Evolutionary conservation across 305 asterid genomes (phyloP).

Genomic region (Solanum hybrid): DNA sequence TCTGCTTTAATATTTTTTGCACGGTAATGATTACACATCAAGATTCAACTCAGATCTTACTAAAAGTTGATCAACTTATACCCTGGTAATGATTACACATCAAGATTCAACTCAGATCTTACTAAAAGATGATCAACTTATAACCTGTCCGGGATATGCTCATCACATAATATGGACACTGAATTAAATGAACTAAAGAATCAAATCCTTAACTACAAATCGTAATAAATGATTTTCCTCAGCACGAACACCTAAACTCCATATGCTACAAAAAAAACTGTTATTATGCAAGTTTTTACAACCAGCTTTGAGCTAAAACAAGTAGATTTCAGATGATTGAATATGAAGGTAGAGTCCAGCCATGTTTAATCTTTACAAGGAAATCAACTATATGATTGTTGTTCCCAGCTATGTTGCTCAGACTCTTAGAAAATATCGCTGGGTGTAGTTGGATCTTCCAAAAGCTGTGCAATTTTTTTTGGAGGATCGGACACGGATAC

Average conservation of each 20-base stretch:
- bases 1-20: background rate
- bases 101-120: background rate
- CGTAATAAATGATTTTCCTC: background rate
- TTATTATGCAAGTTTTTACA: background rate
- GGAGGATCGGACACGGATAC: background rate
- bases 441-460: background rate
- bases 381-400: background rate
- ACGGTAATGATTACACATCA: background rate
- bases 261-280: background rate
- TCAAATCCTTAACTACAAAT: background rate
- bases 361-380: background rate
- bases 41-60: background rate
- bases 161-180: background rate
- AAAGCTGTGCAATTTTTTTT: background rate
- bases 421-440: background rate
- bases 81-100: background rate
- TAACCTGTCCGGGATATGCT: background rate
- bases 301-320: background rate
- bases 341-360: background rate
- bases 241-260: background rate
- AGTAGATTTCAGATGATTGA: constrained; percentile 2
- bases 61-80: background rate
- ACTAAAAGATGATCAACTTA: background rate
- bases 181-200: background rate
- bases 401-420: background rate